Evolutionary conservation across 2,329 filamentous ascomycete genomes (phyloP).

Genomic region (Fusarium odoratissimum): DNA sequence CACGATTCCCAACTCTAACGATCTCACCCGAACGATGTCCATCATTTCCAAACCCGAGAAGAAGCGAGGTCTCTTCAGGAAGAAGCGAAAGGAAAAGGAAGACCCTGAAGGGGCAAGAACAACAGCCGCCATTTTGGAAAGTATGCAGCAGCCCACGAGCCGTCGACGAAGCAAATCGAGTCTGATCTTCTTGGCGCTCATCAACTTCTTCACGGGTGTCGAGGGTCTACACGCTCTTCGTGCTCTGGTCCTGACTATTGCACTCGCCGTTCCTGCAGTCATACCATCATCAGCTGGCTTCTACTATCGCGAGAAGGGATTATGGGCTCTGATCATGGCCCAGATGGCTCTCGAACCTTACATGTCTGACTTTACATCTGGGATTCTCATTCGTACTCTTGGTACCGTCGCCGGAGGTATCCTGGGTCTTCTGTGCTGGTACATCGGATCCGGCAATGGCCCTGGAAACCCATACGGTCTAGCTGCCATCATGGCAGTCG

Average conservation of each 20-base stretch:
- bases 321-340: constrained; percentile 40
- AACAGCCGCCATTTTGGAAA: not conserved
- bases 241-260: constrained; percentile 3
- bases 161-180: constrained; percentile 16
- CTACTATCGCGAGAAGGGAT: constrained; percentile 35
- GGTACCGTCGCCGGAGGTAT: constrained; percentile 16
- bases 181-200: not conserved
- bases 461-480: constrained; percentile 29
- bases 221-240: constrained; percentile 14
- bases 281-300: constrained; percentile 27
- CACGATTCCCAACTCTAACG: not conserved
- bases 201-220: constrained; percentile 15
- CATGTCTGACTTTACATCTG: constrained; percentile 33
- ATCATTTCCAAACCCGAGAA: constrained; percentile 10
- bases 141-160: constrained; percentile 12
- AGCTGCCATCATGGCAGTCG: constrained; percentile 32
- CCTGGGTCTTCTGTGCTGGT: constrained; percentile 19
- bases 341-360: constrained; percentile 36
- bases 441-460: constrained; percentile 7
- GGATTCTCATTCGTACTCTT: constrained; percentile 22
- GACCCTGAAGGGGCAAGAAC: not conserved
- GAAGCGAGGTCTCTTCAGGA: constrained; percentile 5
- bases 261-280: constrained; percentile 5
- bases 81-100: not conserved
- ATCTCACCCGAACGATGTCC: constrained; percentile 10